Percentiles rank a stretch among this genome's conserved stretches.
Evolutionary conservation across 257 asterid species (phyloP).

Genomic region (Verbena officinalis): DNA sequence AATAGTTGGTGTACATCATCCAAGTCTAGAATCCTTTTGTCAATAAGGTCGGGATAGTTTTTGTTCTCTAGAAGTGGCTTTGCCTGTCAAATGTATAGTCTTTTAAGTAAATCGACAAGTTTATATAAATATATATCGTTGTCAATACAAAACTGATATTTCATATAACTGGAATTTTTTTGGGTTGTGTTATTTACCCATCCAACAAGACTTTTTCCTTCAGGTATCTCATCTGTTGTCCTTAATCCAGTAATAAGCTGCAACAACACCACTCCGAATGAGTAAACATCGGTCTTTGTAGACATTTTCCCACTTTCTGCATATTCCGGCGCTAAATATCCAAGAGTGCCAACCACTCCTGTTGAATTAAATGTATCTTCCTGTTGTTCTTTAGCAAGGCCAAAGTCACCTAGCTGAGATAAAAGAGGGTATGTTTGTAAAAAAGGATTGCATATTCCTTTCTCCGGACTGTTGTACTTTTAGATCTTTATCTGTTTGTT

Average conservation of each 20-base stretch:
- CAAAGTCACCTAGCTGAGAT: constrained; percentile 71
- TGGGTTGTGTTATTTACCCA: constrained; percentile 50
- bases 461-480: too few species aligned
- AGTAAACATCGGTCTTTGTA: constrained; percentile 70
- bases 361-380: constrained; percentile 39
- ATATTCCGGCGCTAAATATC: constrained; percentile 83
- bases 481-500: neutral
- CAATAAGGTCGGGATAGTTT: constrained; percentile 72
- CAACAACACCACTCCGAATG: constrained; percentile 73
- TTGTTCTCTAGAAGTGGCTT: constrained; percentile 60
- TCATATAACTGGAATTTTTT: too few species aligned
- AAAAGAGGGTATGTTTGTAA: neutral
- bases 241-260: constrained; percentile 67
- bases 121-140: too few species aligned
- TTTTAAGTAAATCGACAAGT: neutral
- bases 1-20: constrained; percentile 74
- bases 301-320: constrained; percentile 70
- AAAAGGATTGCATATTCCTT: too few species aligned
- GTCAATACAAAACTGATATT: too few species aligned
- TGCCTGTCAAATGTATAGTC: constrained; percentile 47
- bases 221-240: constrained; percentile 51
- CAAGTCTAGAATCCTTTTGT: constrained; percentile 57
- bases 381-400: constrained; percentile 65
- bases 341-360: constrained; percentile 71
- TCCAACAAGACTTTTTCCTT: constrained; percentile 67